Evolutionary conservation across 306 rosid species (phyloP).

Genomic region (Gynostemma pentaphyllum): DNA sequence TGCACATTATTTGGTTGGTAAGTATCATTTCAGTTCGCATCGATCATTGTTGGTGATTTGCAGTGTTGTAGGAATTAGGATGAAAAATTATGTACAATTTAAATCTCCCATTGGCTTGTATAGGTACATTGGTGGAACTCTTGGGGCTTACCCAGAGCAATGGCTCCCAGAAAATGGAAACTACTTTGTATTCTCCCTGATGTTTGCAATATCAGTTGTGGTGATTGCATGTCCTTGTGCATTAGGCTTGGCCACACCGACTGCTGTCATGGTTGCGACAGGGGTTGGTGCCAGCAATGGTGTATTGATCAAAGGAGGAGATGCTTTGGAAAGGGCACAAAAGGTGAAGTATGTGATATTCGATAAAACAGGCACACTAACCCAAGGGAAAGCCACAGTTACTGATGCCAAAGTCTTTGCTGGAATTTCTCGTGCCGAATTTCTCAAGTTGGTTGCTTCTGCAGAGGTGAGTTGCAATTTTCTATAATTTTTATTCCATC

Average conservation of each 20-base stretch:
- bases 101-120: slow-evolving; percentile 1
- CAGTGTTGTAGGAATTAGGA: not conserved
- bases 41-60: not conserved
- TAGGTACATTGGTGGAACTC: slow-evolving; percentile 73
- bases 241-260: slow-evolving; percentile 97
- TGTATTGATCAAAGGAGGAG: slow-evolving; percentile 95
- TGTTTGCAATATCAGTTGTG: slow-evolving; percentile 93
- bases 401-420: slow-evolving; percentile 67
- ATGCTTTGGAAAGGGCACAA: slow-evolving; percentile 92
- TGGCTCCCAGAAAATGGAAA: slow-evolving; percentile 92
- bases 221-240: slow-evolving; percentile 99
- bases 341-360: slow-evolving; percentile 76
- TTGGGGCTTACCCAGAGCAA: slow-evolving; percentile 71
- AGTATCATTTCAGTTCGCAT: slow-evolving; percentile 6
- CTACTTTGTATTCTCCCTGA: slow-evolving; percentile 89
- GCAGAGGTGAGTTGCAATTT: slow-evolving; percentile 67
- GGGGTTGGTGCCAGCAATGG: slow-evolving; percentile 98
- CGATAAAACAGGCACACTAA: slow-evolving; percentile 96
- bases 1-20: slow-evolving; percentile 74
- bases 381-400: slow-evolving; percentile 87
- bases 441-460: slow-evolving; percentile 92
- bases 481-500: not conserved
- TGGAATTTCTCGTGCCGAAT: slow-evolving; percentile 81
- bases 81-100: not conserved
- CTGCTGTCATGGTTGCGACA: slow-evolving; percentile 99